Base-by-base conservation (phyloP, 129 eudicot species). In the Kitagawia praeruptora region DNA sequence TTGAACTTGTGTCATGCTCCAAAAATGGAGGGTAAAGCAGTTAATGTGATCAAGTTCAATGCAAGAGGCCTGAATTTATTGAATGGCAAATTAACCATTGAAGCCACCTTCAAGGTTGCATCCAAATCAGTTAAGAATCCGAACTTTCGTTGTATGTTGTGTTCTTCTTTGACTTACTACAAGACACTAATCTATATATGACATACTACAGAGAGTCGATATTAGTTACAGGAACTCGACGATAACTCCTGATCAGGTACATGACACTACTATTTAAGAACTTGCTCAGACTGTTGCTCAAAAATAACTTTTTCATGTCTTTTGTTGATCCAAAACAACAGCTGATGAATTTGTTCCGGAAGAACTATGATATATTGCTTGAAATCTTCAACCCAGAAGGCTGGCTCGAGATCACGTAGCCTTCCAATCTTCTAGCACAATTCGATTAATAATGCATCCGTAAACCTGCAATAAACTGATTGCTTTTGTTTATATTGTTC, bases 11-110 rank as follows among this genome's bases (percentile, higher is more conserved):
- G 9, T 84, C 84, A 5, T 84, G 86, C 78, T 87, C 88, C 77
- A 81, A 84, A 89, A 87, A 88, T 89, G 98, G 92, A 95, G 98
- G 91, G 94, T 42, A 95, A 90, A 92, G 97, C 97, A 88, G 96
- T 89, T 70, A 92, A 92, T 81, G 87, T 85, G 85, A 85, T 95
- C 85, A 86, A 87, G 92, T 95, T 95, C 87, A 88, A 86, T 79
- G 97, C 89, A 80, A 88, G 90, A 88, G 98, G 97, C 40, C 83
- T 95, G n/a, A 92, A 70, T 82, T 46, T 90, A 83, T 84, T 95
- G 67, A 90, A 82, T 78, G 98, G 98, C 45, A 86, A 87, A 91
- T 89, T 95, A 73, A 81, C 87, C 53, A 88, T 95, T 74, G 93
- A 95, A 77, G 93, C 97, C 48, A 83, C 97, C 64, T 95, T 88